phyloP scores from a whole-genome alignment of 2,329 filamentous ascomycete species.

The Didymella exigua region DNA sequence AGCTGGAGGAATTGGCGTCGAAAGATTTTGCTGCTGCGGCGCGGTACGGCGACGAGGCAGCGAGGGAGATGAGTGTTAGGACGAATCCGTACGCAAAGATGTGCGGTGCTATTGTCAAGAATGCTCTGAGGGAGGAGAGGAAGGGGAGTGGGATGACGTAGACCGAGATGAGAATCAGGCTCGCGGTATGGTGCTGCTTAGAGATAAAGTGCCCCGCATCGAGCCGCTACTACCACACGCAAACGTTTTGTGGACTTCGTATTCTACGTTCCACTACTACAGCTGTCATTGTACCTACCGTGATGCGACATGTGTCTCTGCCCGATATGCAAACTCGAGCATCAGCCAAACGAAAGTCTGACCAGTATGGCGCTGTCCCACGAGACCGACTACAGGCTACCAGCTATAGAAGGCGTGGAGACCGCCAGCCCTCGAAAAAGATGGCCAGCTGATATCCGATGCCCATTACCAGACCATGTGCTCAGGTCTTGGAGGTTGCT shows the following conservation, averaged over 20 bases:
- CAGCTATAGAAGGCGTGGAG: too few relatives aligned
- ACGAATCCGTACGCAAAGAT: constrained; percentile 69
- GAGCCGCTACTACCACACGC: not conserved
- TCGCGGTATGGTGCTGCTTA: not conserved
- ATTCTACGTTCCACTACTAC: too few relatives aligned
- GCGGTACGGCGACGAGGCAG: constrained; percentile 62
- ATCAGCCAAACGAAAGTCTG: not conserved
- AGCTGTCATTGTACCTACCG: too few relatives aligned
- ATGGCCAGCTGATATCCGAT: not conserved
- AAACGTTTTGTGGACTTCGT: not conserved
- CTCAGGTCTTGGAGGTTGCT: not conserved
- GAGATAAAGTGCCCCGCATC: not conserved
- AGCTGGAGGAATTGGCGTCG: constrained; percentile 62
- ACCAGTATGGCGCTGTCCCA: not conserved
- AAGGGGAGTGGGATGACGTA: constrained; percentile 12
- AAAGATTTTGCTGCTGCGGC: constrained; percentile 61
- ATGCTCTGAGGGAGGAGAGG: constrained; percentile 63
- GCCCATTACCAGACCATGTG: not conserved
- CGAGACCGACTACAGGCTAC: not conserved
- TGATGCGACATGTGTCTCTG: not conserved
- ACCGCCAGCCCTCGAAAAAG: not conserved
- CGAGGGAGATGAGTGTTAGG: constrained; percentile 62
- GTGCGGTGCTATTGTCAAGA: constrained; percentile 66
- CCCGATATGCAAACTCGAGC: not conserved
- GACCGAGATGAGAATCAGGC: not conserved